Evolutionary conservation across 2,329 filamentous ascomycete species (phyloP).

Genomic region (Cytospora paraplurivora): DNA sequence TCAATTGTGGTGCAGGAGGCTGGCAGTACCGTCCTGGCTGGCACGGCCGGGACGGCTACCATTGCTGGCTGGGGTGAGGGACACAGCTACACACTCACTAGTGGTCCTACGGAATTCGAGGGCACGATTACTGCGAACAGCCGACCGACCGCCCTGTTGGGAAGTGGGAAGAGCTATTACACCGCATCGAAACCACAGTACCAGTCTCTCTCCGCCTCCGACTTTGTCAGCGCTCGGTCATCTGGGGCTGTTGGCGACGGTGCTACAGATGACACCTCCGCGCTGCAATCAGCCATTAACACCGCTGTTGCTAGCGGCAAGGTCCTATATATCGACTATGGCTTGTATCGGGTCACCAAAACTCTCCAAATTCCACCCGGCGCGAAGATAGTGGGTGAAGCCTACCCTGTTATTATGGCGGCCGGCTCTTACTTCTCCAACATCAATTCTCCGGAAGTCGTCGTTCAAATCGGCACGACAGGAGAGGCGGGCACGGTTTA

Average conservation of each 20-base stretch:
- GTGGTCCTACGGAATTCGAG: constrained; percentile 48
- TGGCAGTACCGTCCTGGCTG: constrained; percentile 54
- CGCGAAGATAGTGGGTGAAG: constrained; percentile 59
- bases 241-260: constrained; percentile 51
- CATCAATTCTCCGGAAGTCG: constrained; percentile 60
- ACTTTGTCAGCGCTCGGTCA: constrained; percentile 55
- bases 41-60: constrained; percentile 50
- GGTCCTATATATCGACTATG: constrained; percentile 59
- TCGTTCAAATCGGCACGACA: constrained; percentile 60
- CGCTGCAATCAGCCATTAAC: constrained; percentile 59
- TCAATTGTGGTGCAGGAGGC: constrained; percentile 44
- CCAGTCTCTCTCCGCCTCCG: constrained; percentile 53
- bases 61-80: constrained; percentile 70
- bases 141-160: constrained; percentile 56
- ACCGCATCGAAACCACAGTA: constrained; percentile 76
- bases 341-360: constrained; percentile 53
- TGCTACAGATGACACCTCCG: constrained; percentile 59
- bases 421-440: constrained; percentile 59
- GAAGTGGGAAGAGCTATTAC: constrained; percentile 50
- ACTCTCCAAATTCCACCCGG: constrained; percentile 51
- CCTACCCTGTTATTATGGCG: constrained; percentile 54
- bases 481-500: constrained; percentile 68
- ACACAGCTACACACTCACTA: constrained; percentile 57
- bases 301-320: constrained; percentile 49
- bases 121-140: constrained; percentile 48